Evolutionary conservation across 495 filamentous ascomycete species (phyloP).

Genomic region (Aspergillus nidulans): DNA sequence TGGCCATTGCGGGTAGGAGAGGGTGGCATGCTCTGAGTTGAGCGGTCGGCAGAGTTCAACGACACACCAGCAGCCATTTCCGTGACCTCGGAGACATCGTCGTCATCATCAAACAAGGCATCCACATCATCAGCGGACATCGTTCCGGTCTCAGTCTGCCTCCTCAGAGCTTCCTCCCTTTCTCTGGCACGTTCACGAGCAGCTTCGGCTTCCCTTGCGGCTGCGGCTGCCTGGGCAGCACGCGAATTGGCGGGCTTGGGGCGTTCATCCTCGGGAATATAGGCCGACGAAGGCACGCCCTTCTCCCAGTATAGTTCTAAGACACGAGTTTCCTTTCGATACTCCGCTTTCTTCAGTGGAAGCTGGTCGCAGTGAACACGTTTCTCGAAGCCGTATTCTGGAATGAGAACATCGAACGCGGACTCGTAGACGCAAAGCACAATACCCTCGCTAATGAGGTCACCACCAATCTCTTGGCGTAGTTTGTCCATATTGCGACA

Average conservation of each 20-base stretch:
- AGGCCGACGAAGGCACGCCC: conserved; percentile 92
- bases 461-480: conserved; percentile 76
- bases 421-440: conserved; percentile 98
- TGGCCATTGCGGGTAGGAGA: conserved; percentile 79
- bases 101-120: conserved; percentile 87
- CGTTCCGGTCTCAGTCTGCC: conserved; percentile 88
- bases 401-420: conserved; percentile 96
- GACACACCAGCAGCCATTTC: conserved; percentile 84
- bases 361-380: conserved; percentile 98
- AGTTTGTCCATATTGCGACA: conserved; percentile 92
- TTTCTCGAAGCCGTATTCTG: conserved; percentile 98
- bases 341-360: conserved; percentile 97
- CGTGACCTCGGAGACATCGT: conserved; percentile 81
- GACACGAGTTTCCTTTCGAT: conserved; percentile 87
- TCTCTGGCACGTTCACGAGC: conserved; percentile 74
- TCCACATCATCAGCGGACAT: conserved; percentile 87
- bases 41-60: conserved; percentile 65
- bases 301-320: conserved; percentile 99
- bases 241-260: conserved; percentile 63
- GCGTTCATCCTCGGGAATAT: conserved; percentile 94
- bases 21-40: conserved; percentile 93
- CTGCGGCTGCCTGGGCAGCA: conserved; percentile 67
- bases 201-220: conserved; percentile 73
- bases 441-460: conserved; percentile 94
- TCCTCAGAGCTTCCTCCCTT: conserved; percentile 78